Conservation (phyloP, 345 rosid genomes). For the Gossypium australe region DNA sequence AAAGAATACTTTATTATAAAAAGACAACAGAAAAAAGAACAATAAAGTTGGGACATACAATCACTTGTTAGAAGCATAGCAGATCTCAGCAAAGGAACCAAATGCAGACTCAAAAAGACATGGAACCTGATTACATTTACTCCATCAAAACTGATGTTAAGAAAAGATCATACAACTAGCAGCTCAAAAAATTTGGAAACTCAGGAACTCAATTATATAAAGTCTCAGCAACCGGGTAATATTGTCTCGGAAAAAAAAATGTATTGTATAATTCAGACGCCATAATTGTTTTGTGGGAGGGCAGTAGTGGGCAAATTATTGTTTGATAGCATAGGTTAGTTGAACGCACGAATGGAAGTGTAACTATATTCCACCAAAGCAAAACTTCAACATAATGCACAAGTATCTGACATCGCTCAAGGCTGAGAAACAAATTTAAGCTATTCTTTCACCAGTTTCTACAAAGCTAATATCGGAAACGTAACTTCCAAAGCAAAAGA, state of each 20-base stretch:
- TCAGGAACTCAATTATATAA: not conserved
- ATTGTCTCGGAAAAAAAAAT: not conserved
- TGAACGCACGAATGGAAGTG: not conserved
- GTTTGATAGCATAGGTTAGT: not conserved
- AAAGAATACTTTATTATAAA: not conserved
- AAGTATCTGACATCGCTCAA: not conserved
- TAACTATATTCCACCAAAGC: not conserved
- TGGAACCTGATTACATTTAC: not conserved
- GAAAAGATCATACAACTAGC: not conserved
- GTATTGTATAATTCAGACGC: not conserved
- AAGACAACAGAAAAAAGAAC: not conserved
- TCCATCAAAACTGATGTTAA: not conserved
- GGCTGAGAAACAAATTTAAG: not conserved
- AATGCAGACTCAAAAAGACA: not conserved
- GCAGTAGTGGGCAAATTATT: not conserved
- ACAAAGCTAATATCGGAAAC: not conserved
- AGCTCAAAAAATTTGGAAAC: not conserved
- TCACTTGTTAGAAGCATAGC: not conserved
- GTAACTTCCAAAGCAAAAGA: not conserved
- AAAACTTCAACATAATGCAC: constrained; percentile 1
- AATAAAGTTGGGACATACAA: not conserved
- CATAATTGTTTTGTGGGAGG: not conserved
- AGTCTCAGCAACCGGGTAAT: not conserved
- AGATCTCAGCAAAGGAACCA: not conserved
- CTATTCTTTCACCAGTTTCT: not conserved